Evolutionary conservation across 345 rosid species (phyloP).

Genomic region (Murraya koenigii): DNA sequence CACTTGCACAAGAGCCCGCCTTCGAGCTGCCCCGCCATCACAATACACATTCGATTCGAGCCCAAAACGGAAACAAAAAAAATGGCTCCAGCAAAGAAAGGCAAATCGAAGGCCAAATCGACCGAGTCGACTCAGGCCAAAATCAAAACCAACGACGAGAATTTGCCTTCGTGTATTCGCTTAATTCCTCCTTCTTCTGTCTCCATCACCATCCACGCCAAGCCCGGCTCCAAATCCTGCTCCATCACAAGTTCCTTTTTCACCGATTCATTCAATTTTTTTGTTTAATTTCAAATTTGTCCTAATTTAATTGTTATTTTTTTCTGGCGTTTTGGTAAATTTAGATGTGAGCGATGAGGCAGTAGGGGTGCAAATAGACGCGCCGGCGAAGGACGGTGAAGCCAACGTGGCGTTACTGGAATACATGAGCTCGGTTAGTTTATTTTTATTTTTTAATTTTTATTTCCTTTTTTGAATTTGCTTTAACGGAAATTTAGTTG

Average conservation of each 20-base stretch:
- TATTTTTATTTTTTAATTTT: background rate
- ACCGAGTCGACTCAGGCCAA: constrained; percentile 32
- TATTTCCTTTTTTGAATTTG: background rate
- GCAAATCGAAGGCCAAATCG: constrained; percentile 43
- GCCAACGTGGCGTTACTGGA: constrained; percentile 91
- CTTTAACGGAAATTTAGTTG: background rate
- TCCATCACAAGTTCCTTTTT: constrained; percentile 67
- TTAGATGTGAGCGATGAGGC: constrained; percentile 79
- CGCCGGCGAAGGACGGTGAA: constrained; percentile 92
- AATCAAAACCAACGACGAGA: background rate
- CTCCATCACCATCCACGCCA: constrained; percentile 90
- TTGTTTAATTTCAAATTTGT: background rate
- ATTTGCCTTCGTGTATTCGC: constrained; percentile 66
- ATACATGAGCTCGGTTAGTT: constrained; percentile 76
- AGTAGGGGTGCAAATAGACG: constrained; percentile 83
- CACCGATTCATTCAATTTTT: background rate
- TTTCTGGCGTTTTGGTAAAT: background rate
- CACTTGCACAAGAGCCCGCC: background rate
- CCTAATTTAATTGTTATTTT: background rate
- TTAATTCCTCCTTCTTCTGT: constrained; percentile 68
- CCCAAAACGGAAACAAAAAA: too few relatives aligned
- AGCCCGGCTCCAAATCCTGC: constrained; percentile 89
- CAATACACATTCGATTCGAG: background rate
- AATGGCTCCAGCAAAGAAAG: constrained; percentile 75
- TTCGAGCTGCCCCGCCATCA: background rate